Conservation (phyloP, 2,329 filamentous ascomycete genomes). For the Ambrosiella cleistominuta region DNA sequence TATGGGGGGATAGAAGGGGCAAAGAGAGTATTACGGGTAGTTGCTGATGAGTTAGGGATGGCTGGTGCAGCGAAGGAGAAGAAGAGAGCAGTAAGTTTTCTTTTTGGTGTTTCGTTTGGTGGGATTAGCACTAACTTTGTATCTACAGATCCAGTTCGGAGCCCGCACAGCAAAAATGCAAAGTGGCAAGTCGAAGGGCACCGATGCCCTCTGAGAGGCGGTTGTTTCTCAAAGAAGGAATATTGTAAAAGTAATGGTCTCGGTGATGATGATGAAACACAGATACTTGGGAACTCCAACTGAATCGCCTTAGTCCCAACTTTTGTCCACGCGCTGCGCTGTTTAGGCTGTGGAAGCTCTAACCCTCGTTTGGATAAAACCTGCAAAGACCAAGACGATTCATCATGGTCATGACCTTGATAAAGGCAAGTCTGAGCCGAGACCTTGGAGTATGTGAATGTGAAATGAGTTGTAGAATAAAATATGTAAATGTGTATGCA, state of each 20-base stretch:
- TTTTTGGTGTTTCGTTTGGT: not conserved
- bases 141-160: slow-evolving; percentile 57
- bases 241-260: not conserved
- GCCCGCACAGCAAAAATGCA: slow-evolving; percentile 73
- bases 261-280: slow-evolving; percentile 36
- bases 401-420: slow-evolving; percentile 27
- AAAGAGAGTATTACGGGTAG: slow-evolving; percentile 50
- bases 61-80: not conserved
- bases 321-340: not conserved
- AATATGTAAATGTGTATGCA: not conserved
- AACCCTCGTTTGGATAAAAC: not conserved
- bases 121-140: not conserved
- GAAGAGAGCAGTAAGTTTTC: slow-evolving; percentile 8
- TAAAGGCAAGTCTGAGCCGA: slow-evolving; percentile 50
- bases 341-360: slow-evolving; percentile 29
- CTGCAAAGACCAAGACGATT: not conserved
- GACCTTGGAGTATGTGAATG: no score
- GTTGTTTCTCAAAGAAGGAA: not conserved
- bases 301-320: not conserved
- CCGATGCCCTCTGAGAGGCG: slow-evolving; percentile 18
- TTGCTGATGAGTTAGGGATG: slow-evolving; percentile 7
- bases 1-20: slow-evolving; percentile 44
- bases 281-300: slow-evolving; percentile 54
- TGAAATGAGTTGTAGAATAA: not conserved
- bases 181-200: slow-evolving; percentile 49